These are phyloP conservation scores for Cucurbita argyrosperma DNA, from an alignment of 306 rosid genomes.

Conservation along the genomic window DNA sequence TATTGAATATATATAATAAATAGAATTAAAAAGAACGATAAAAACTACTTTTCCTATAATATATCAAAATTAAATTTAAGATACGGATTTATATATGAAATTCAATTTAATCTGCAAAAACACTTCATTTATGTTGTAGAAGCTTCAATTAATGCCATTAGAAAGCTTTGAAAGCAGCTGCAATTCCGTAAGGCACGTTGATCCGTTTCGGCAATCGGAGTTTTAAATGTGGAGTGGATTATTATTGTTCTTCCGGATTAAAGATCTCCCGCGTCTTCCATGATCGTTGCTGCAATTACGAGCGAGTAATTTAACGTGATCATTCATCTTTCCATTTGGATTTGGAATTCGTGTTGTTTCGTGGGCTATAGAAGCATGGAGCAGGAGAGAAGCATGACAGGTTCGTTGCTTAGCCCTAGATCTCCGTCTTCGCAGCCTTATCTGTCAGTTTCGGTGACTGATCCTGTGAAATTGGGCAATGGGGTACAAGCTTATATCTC, in stretches of 20 bases:
- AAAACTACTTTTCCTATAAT: too few relatives aligned
- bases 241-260: neutral
- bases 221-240: neutral
- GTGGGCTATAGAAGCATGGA: conserved; percentile 22
- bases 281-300: neutral
- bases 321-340: neutral
- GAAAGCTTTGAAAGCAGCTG: neutral
- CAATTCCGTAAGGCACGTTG: neutral
- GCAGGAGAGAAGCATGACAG: conserved; percentile 58
- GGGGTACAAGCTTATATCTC: conserved; percentile 97
- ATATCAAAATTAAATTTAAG: too few relatives aligned
- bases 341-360: neutral
- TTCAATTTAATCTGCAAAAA: too few relatives aligned
- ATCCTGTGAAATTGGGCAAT: conserved; percentile 96
- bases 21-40: too few relatives aligned
- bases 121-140: neutral
- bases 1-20: too few relatives aligned
- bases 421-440: conserved; percentile 72
- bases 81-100: too few relatives aligned
- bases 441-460: conserved; percentile 75
- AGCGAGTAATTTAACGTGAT: neutral
- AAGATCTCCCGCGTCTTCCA: neutral
- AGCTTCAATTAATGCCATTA: neutral
- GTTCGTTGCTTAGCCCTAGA: conserved; percentile 83
- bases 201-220: neutral